Evolutionary conservation across 2,329 filamentous ascomycete genomes (phyloP).

Genomic region (Clonostachys rhizophaga): DNA sequence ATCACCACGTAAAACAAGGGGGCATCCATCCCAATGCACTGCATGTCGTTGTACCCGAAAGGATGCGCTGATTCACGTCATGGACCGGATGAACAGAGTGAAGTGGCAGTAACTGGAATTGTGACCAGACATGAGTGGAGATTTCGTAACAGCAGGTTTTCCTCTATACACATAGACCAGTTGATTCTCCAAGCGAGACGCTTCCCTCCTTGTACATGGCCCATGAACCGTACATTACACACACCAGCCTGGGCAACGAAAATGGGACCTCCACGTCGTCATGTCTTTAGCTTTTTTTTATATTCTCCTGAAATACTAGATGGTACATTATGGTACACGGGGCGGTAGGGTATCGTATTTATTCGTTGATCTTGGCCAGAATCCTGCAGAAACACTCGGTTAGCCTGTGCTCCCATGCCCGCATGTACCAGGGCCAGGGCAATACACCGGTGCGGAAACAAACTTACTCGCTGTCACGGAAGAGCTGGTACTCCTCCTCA

Average conservation of each 20-base stretch:
- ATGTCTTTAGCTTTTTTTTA: not conserved
- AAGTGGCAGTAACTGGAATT: too few relatives aligned
- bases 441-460: not conserved
- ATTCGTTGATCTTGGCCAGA: slow-evolving; percentile 98
- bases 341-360: slow-evolving; percentile 18
- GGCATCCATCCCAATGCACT: too few relatives aligned
- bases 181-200: not conserved
- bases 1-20: too few relatives aligned
- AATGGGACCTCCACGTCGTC: not conserved
- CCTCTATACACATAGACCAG: not conserved
- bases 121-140: too few relatives aligned
- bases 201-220: slow-evolving; percentile 1
- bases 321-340: slow-evolving; percentile 20
- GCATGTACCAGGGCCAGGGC: too few relatives aligned
- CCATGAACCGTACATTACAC: not conserved
- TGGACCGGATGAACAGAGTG: too few relatives aligned
- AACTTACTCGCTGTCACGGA: slow-evolving; percentile 96
- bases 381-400: slow-evolving; percentile 54
- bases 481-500: slow-evolving; percentile 93
- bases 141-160: too few relatives aligned
- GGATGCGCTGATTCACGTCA: too few relatives aligned
- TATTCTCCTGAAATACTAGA: slow-evolving; percentile 18
- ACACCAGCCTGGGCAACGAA: not conserved
- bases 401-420: slow-evolving; percentile 3
- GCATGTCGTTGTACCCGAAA: too few relatives aligned